A percentile compares a stretch with the other conserved stretches of the same genome.
These are phyloP conservation scores for Penicillium decumbens DNA, from an alignment of 2,329 filamentous ascomycete genomes.

Conservation along the genomic window DNA sequence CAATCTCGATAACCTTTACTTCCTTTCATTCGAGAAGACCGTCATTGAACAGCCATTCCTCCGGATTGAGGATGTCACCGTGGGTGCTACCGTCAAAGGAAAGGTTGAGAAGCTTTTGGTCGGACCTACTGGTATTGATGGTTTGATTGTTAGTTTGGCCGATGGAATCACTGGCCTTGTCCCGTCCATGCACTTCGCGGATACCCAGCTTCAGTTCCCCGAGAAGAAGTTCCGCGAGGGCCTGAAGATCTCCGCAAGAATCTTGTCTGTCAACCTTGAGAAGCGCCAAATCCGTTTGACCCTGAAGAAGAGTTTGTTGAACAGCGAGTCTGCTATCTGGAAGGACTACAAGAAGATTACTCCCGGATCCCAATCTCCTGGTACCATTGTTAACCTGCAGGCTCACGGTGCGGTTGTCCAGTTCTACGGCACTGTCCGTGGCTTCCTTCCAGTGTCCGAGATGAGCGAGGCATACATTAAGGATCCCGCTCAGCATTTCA, in stretches of 20 bases:
- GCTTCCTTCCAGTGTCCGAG: conserved; percentile 86
- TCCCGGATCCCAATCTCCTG: conserved; percentile 72
- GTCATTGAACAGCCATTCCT: conserved; percentile 84
- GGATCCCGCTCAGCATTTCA: conserved; percentile 85
- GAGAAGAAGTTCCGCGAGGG: conserved; percentile 95
- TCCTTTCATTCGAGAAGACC: conserved; percentile 76
- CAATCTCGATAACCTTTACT: conserved; percentile 75
- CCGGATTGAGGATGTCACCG: conserved; percentile 79
- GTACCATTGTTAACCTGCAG: conserved; percentile 79
- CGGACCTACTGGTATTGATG: conserved; percentile 70
- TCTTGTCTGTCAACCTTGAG: conserved; percentile 71
- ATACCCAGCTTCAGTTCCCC: conserved; percentile 80
- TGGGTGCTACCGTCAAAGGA: conserved; percentile 76
- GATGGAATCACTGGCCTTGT: conserved; percentile 88
- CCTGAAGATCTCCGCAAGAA: conserved; percentile 74
- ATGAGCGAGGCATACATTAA: conserved; percentile 98
- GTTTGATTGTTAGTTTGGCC: conserved; percentile 75
- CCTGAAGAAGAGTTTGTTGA: conserved; percentile 89
- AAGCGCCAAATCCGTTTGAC: conserved; percentile 81
- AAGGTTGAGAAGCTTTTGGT: conserved; percentile 80
- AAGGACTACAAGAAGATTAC: conserved; percentile 69
- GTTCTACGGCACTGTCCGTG: conserved; percentile 79
- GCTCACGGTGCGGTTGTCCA: conserved; percentile 79
- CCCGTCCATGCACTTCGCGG: conserved; percentile 80
- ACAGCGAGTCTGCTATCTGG: conserved; percentile 78